Conservation (phyloP, 192 early-diverging fungal genomes). For the Podila clonocystis region DNA sequence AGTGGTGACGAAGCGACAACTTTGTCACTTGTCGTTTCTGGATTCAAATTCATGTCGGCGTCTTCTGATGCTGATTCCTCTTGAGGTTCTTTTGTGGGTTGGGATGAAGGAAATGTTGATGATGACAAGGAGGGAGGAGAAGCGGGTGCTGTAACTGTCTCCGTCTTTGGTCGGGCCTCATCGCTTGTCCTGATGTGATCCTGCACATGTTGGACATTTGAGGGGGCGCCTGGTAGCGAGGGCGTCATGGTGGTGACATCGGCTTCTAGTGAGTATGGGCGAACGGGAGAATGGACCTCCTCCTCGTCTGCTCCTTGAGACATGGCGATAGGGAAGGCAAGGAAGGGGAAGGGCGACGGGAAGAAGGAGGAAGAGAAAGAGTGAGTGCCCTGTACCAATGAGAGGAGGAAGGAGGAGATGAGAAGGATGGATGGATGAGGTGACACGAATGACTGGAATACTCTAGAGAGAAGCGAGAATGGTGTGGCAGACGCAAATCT, state of each 20-base stretch:
- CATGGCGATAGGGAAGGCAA: neutral
- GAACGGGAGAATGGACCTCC: neutral
- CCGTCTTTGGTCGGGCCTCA: neutral
- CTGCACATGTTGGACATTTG: too few relatives aligned
- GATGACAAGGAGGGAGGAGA: neutral
- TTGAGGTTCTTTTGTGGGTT: neutral
- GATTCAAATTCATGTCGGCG: neutral
- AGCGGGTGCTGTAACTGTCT: neutral
- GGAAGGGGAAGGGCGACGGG: neutral
- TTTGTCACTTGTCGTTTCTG: neutral
- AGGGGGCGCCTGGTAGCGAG: too few relatives aligned
- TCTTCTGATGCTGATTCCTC: neutral
- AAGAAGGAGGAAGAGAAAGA: too few relatives aligned
- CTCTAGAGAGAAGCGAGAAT: neutral
- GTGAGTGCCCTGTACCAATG: neutral
- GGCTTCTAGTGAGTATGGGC: neutral
- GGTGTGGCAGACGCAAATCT: neutral
- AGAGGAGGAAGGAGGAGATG: neutral
- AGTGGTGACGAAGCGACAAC: neutral
- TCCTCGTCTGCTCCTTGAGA: neutral
- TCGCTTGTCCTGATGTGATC: too few relatives aligned
- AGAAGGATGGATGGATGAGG: neutral
- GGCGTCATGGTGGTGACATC: too few relatives aligned
- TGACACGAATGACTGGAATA: neutral
- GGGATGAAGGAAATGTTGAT: neutral